Conservation (phyloP, 2,329 filamentous ascomycete genomes). For the Trichoderma sp. region DNA sequence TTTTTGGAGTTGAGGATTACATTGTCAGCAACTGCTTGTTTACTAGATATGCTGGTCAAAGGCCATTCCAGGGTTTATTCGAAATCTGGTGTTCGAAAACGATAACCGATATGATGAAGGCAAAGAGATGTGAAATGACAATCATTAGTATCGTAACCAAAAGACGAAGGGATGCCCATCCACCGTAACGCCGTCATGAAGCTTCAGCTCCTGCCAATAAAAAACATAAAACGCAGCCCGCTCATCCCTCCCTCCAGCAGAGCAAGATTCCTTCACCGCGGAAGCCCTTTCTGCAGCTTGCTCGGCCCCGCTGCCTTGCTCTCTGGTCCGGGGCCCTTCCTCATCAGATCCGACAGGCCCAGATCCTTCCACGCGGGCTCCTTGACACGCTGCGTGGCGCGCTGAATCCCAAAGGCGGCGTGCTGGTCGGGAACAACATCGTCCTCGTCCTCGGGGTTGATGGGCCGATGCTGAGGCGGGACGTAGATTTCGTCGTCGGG, state of each 20-base stretch:
- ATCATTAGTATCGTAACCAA: neutral
- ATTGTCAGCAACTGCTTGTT: conserved; percentile 14
- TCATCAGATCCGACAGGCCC: conserved; percentile 71
- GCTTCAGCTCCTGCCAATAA: neutral
- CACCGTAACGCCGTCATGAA: conserved; percentile 11
- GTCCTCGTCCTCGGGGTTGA: conserved; percentile 87
- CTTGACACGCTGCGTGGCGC: conserved; percentile 70
- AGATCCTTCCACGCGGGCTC: conserved; percentile 80
- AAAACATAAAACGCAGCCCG: neutral
- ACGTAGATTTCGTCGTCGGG: conserved; percentile 82
- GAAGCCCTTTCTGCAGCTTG: conserved; percentile 30
- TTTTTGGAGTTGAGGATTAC: conserved; percentile 31
- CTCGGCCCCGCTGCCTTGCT: conserved; percentile 23
- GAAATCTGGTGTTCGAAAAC: conserved; percentile 2
- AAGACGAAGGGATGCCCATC: neutral
- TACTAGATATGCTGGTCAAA: conserved; percentile 1
- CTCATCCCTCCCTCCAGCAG: too few species aligned
- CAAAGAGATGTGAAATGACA: neutral
- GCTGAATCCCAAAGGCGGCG: conserved; percentile 82
- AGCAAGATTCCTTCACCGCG: conserved; percentile 30
- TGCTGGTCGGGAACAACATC: conserved; percentile 88
- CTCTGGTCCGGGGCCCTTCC: conserved; percentile 53
- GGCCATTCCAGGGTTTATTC: neutral
- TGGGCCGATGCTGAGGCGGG: conserved; percentile 74
- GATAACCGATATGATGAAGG: neutral